A percentile compares a stretch with the other conserved stretches of the same genome.
Conservation (phyloP, 2,329 filamentous ascomycete species). For the Coniosporium tulheliwenetii region DNA sequence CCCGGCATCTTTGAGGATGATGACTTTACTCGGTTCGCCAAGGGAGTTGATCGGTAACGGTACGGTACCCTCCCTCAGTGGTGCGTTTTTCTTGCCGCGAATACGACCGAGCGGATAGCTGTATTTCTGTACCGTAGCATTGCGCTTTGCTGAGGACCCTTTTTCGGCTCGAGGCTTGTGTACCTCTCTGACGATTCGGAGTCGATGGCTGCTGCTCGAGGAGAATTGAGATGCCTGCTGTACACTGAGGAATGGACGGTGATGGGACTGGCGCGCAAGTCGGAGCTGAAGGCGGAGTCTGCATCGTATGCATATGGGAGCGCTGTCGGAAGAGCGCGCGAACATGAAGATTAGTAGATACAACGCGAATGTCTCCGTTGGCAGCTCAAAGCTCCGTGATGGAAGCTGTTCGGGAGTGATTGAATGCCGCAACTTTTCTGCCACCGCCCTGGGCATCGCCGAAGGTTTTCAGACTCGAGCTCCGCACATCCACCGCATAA, state of each 20-base stretch:
- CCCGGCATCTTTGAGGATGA: not conserved
- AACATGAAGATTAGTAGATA: too few relatives aligned
- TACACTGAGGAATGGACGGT: not conserved
- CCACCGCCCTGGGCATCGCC: too few relatives aligned
- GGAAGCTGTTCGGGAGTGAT: too few relatives aligned
- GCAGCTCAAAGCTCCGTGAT: not conserved
- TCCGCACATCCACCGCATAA: too few relatives aligned
- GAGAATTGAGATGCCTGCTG: too few relatives aligned
- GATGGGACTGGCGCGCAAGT: not conserved
- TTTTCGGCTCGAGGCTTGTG: too few relatives aligned
- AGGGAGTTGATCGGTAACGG: not conserved
- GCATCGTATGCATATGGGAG: not conserved
- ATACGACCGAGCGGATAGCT: not conserved
- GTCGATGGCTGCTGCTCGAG: too few relatives aligned
- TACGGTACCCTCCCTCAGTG: not conserved
- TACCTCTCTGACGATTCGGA: too few relatives aligned
- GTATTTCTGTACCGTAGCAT: too few relatives aligned
- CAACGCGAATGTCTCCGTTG: not conserved
- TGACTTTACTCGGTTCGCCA: not conserved
- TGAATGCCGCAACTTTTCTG: too few relatives aligned
- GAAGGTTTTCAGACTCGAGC: too few relatives aligned
- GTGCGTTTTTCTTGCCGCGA: not conserved
- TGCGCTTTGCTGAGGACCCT: too few relatives aligned
- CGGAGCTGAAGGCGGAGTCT: not conserved
- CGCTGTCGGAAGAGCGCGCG: not conserved